Evolutionary conservation across 2,329 filamentous ascomycete genomes (phyloP).

Genomic region (Trichoderma oligosporum): DNA sequence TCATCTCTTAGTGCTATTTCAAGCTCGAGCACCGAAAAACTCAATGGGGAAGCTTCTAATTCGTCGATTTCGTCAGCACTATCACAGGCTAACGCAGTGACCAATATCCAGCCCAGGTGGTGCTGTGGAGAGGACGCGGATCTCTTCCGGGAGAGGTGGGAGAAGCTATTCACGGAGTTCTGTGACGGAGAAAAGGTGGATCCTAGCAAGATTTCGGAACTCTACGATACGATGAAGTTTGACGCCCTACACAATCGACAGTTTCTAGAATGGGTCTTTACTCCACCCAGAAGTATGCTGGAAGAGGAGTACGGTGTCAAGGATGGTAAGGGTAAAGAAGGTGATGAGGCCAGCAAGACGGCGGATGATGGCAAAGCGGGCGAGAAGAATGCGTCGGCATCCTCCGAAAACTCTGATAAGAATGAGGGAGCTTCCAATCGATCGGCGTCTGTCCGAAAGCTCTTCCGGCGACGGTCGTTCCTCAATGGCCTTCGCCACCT

Average conservation of each 20-base stretch:
- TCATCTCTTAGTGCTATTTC: conserved; percentile 58
- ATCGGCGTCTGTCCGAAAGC: conserved; percentile 38
- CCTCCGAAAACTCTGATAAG: conserved; percentile 38
- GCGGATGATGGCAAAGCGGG: conserved; percentile 34
- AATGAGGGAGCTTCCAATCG: conserved; percentile 39
- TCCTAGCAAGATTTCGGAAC: conserved; percentile 95
- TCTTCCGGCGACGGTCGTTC: conserved; percentile 60
- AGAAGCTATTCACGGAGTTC: conserved; percentile 96
- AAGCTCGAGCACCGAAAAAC: conserved; percentile 48
- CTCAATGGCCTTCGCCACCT: conserved; percentile 50
- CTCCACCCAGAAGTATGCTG: conserved; percentile 73
- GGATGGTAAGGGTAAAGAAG: conserved; percentile 40
- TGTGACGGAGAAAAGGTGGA: conserved; percentile 97
- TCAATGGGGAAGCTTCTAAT: conserved; percentile 39
- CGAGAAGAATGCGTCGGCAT: conserved; percentile 29
- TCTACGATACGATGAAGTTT: conserved; percentile 99
- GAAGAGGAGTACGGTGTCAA: conserved; percentile 60
- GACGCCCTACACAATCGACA: conserved; percentile 94
- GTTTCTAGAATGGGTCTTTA: conserved; percentile 97
- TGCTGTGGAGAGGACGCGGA: conserved; percentile 94
- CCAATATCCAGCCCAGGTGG: conserved; percentile 83
- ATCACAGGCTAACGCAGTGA: conserved; percentile 59
- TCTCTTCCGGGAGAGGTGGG: conserved; percentile 94
- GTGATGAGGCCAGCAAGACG: conserved; percentile 37
- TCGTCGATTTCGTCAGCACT: conserved; percentile 47